A percentile compares a stretch with the other conserved stretches of the same genome.
These are phyloP conservation scores for Bruguiera sexangula DNA, from an alignment of 345 rosid species.

Conservation along the genomic window DNA sequence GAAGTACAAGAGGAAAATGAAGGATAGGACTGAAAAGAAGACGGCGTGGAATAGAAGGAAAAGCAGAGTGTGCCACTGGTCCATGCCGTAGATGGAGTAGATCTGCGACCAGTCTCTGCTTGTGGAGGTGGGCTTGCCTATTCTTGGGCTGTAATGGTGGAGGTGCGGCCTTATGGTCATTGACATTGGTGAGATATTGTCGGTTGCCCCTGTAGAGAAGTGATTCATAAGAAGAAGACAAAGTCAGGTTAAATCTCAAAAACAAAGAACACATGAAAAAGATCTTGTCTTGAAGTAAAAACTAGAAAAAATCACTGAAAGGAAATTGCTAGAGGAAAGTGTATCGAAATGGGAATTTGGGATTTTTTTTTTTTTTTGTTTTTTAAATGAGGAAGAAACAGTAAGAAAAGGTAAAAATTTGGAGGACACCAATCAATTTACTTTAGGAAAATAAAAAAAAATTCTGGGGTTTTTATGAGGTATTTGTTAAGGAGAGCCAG, in stretches of 20 bases:
- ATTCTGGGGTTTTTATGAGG: neutral
- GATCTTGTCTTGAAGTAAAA: neutral
- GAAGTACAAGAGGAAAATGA: slow-evolving; percentile 68
- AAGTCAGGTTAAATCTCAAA: neutral
- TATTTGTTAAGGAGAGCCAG: neutral
- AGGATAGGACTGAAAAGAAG: slow-evolving; percentile 61
- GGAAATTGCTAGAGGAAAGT: neutral
- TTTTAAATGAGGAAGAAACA: neutral
- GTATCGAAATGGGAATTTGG: neutral
- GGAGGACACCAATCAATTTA: neutral
- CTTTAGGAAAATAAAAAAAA: neutral
- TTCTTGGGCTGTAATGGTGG: slow-evolving; percentile 17
- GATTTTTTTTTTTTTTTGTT: neutral
- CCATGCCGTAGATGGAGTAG: slow-evolving; percentile 87
- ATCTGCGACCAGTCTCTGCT: slow-evolving; percentile 84
- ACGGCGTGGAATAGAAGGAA: slow-evolving; percentile 61
- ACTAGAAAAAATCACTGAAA: neutral
- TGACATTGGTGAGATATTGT: slow-evolving; percentile 12
- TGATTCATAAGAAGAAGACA: neutral
- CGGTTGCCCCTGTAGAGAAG: neutral
- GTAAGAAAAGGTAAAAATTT: neutral
- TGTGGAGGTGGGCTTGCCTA: slow-evolving; percentile 22
- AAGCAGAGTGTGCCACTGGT: slow-evolving; percentile 79
- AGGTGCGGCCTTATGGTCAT: slow-evolving; percentile 13
- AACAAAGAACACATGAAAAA: neutral